Conservation (phyloP, 2,329 filamentous ascomycete species). For the Pseudogymnoascus sp. region DNA sequence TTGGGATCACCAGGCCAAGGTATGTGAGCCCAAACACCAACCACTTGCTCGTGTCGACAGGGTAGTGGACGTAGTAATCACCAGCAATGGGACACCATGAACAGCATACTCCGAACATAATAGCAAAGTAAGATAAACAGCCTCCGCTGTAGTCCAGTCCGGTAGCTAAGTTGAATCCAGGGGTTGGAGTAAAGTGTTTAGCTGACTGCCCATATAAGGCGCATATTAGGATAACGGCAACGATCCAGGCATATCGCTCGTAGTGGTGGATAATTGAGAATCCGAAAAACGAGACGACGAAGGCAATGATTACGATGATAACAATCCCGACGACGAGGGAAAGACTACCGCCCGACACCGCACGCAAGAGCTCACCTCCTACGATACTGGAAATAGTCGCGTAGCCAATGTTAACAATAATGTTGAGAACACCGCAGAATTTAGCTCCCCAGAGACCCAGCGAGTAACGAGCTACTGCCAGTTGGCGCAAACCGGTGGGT, state of each 20-base stretch:
- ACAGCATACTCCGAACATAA: background rate
- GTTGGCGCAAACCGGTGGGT: slow-evolving; percentile 23
- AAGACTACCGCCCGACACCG: slow-evolving; percentile 41
- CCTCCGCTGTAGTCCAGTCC: slow-evolving; percentile 13
- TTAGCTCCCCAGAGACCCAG: slow-evolving; percentile 27
- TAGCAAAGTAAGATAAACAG: slow-evolving; percentile 12
- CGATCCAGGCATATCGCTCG: slow-evolving; percentile 49
- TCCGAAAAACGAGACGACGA: slow-evolving; percentile 53
- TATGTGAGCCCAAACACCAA: slow-evolving; percentile 42
- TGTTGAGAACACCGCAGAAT: slow-evolving; percentile 24
- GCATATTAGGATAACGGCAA: slow-evolving; percentile 38
- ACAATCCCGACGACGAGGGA: slow-evolving; percentile 51
- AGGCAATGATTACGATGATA: slow-evolving; percentile 46
- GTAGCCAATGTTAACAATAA: slow-evolving; percentile 41
- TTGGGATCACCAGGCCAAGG: slow-evolving; percentile 40
- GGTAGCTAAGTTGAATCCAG: background rate
- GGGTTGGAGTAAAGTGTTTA: slow-evolving; percentile 15
- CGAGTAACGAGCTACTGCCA: slow-evolving; percentile 23
- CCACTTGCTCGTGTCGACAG: slow-evolving; percentile 35
- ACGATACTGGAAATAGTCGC: slow-evolving; percentile 53
- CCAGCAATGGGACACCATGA: slow-evolving; percentile 38
- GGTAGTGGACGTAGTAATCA: slow-evolving; percentile 40
- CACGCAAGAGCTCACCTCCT: slow-evolving; percentile 49
- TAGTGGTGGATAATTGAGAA: slow-evolving; percentile 48
- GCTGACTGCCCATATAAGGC: slow-evolving; percentile 16